phyloP scores from a whole-genome alignment of 2,329 filamentous ascomycete genomes.

The Fusarium burgessii region DNA sequence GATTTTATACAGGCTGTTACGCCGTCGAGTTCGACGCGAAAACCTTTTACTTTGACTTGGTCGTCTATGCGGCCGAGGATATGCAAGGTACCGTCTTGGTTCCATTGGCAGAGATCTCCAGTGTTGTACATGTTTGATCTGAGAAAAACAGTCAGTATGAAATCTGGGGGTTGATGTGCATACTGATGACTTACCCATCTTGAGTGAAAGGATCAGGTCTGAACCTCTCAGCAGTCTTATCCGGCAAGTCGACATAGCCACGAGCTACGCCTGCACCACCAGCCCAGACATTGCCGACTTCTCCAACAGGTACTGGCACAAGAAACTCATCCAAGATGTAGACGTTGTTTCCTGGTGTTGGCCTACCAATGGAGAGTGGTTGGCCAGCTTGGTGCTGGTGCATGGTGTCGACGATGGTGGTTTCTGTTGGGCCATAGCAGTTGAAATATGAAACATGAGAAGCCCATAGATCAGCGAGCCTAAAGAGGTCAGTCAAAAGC shows the following conservation, averaged over 20 bases:
- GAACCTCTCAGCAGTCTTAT: slow-evolving; percentile 63
- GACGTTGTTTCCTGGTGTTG: slow-evolving; percentile 67
- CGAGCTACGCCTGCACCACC: slow-evolving; percentile 64
- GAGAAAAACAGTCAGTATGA: accelerated
- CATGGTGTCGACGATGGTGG: slow-evolving; percentile 69
- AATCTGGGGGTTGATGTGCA: too few species aligned
- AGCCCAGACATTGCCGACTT: slow-evolving; percentile 67
- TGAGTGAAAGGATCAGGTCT: slow-evolving; percentile 62
- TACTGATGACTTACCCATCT: slow-evolving; percentile 57
- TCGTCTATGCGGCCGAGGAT: slow-evolving; percentile 68
- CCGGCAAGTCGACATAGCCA: slow-evolving; percentile 66
- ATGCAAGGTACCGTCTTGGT: slow-evolving; percentile 63
- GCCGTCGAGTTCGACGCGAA: slow-evolving; percentile 71
- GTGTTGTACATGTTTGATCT: slow-evolving; percentile 68
- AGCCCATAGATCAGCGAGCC: slow-evolving; percentile 67
- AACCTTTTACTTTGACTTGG: slow-evolving; percentile 71
- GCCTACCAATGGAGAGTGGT: slow-evolving; percentile 64
- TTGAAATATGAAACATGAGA: slow-evolving; percentile 62
- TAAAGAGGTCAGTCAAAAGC: slow-evolving; percentile 2
- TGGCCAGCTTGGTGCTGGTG: slow-evolving; percentile 54
- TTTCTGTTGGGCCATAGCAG: slow-evolving; percentile 70
- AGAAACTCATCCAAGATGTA: slow-evolving; percentile 64
- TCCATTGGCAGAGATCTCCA: slow-evolving; percentile 68
- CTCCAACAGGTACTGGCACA: slow-evolving; percentile 59
- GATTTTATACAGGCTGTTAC: slow-evolving; percentile 62